Evolutionary conservation across 345 rosid genomes (phyloP).

Genomic region (Limnanthes douglasii): DNA sequence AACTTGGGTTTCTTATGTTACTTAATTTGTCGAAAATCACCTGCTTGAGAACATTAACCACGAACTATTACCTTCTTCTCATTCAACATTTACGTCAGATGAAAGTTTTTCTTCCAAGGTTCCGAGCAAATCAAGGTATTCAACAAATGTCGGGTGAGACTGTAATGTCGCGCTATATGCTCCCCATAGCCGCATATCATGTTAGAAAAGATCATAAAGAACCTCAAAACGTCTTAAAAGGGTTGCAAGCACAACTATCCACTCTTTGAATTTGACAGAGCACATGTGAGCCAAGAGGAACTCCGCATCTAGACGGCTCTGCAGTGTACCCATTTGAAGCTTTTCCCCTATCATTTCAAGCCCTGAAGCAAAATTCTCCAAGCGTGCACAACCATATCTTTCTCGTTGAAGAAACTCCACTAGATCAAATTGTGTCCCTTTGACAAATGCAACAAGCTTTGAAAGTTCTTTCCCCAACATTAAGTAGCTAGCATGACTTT

Average conservation of each 20-base stretch:
- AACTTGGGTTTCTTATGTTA: no score
- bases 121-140: constrained; percentile 63
- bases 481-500: constrained; percentile 90
- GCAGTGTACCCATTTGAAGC: constrained; percentile 95
- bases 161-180: constrained; percentile 74
- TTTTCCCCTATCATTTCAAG: constrained; percentile 82
- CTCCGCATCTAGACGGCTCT: constrained; percentile 89
- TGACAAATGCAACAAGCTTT: constrained; percentile 95
- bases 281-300: constrained; percentile 98
- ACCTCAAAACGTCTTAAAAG: constrained; percentile 88
- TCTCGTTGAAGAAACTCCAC: constrained; percentile 96
- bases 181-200: constrained; percentile 65
- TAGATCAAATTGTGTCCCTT: constrained; percentile 97
- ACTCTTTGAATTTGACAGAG: constrained; percentile 94
- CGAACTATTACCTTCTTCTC: constrained; percentile 12
- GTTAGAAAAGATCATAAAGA: constrained; percentile 73
- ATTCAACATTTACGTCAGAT: constrained; percentile 16
- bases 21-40: no score
- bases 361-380: constrained; percentile 88
- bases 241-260: constrained; percentile 97
- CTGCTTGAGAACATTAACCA: no score
- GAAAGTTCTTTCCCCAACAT: constrained; percentile 98
- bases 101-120: constrained; percentile 48
- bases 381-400: constrained; percentile 68
- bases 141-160: constrained; percentile 49